Evolutionary conservation across 345 rosid genomes (phyloP).

Genomic region (Populus nigra): DNA sequence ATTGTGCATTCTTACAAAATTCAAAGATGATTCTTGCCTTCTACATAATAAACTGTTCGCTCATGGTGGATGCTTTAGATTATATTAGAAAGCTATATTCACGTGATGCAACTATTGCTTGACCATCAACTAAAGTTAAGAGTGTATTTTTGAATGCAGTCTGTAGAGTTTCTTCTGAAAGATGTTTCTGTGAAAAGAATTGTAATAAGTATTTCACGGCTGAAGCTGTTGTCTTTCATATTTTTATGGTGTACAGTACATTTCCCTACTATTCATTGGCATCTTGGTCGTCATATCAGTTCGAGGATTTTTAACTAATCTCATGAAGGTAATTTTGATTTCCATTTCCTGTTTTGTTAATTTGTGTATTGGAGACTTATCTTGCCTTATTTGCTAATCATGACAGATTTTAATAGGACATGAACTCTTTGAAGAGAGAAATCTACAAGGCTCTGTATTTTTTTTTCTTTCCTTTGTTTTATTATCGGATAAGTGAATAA

Average conservation of each 20-base stretch:
- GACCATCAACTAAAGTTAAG: neutral
- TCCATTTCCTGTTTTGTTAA: neutral
- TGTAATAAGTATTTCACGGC: constrained; percentile 3
- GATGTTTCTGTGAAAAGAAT: neutral
- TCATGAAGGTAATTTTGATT: constrained; percentile 71
- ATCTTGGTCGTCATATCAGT: constrained; percentile 88
- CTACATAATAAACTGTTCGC: neutral
- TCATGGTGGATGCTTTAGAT: neutral
- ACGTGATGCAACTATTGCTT: neutral
- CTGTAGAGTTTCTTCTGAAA: neutral
- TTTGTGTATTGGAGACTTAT: neutral
- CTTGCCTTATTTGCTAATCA: neutral
- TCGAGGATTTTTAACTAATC: constrained; percentile 82
- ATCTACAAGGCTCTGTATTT: neutral
- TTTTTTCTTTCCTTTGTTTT: neutral
- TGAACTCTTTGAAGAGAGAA: neutral
- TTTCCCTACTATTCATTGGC: constrained; percentile 88
- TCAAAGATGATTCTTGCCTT: neutral
- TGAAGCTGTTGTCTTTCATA: constrained; percentile 19
- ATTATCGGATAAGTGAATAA: neutral
- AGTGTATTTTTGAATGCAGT: too few relatives aligned
- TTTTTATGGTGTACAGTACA: constrained; percentile 59
- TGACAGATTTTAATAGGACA: neutral
- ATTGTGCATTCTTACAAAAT: neutral
- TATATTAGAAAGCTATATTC: neutral